Evolutionary conservation across 75 land plant species (phyloP), one percentile per base, ranked within the genome.

Genomic region (Pinus taeda): DNA sequence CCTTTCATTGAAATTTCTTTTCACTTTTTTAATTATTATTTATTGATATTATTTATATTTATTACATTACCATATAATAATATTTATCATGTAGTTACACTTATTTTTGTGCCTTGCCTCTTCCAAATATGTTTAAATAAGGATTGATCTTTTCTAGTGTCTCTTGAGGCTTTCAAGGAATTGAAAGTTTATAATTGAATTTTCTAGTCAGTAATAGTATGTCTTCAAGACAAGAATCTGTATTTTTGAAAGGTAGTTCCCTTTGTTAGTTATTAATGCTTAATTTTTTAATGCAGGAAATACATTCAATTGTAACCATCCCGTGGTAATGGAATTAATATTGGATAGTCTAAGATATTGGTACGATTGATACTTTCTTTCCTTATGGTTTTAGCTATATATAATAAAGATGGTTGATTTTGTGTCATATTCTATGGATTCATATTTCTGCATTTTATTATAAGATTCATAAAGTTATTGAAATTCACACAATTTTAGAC

Each of bases 241-340:
- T 69, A 18, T 18, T 36, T 20, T 42, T 12, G 12, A 3, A 62
- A 26, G 13, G 24, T 24, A 62, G 30, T 62, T 42, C 53, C 42
- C 18, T 69, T 69, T 69, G 22, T 20, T 69, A 8, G n/a, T 42
- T 42, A 39, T 69, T 12, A n/a, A 37, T 39, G 49, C 55, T 42
- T n/a, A 9, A 42, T 49, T 17, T 69, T 3, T 69, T 20, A 17
- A 17, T 81, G 75, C 74, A 95, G 99, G 99, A 57, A 97, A 97
- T 45, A 93, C 98, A 56, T 83, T 95, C 37, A 97, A 97, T 78
- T 97, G 99, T 79, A 97, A 97, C 60, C 96, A 97, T 78, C 99
- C 98, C 21, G 96, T 95, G 15, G 99, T 97, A 42, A 93, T 91
- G 96, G 90, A 95, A 57, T 90, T 95, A 6, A 85, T 95, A 26